These are phyloP conservation scores for Castanea sativa DNA, from an alignment of 306 rosid genomes.

Conservation along the genomic window DNA sequence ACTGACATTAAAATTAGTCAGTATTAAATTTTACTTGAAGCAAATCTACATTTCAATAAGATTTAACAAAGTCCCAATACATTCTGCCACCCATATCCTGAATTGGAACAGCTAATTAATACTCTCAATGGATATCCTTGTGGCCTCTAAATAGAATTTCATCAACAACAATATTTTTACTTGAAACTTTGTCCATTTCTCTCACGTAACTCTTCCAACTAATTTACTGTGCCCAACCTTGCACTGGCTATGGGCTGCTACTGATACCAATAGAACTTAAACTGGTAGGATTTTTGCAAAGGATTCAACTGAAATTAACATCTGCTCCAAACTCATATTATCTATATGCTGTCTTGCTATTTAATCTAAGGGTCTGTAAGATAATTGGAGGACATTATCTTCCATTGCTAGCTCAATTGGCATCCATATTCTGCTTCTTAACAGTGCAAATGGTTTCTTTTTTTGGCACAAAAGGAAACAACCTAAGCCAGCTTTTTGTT, in stretches of 20 bases:
- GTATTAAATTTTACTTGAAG: background rate
- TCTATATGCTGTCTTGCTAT: background rate
- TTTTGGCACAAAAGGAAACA: background rate
- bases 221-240: background rate
- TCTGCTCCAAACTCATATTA: background rate
- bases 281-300: background rate
- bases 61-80: background rate
- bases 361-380: background rate
- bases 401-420: background rate
- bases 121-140: background rate
- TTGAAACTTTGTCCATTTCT: background rate
- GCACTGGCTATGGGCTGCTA: background rate
- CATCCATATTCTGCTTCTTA: background rate
- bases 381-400: background rate
- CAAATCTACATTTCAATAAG: background rate
- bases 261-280: background rate
- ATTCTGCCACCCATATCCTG: background rate
- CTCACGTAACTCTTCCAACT: background rate
- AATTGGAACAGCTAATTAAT: background rate
- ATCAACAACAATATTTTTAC: background rate
- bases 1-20: background rate
- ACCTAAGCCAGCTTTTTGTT: background rate
- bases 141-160: background rate
- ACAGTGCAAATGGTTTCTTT: background rate
- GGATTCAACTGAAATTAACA: background rate